Evolutionary conservation across 441 rosid genomes (phyloP), one percentile per base, ranked within the genome.

Genomic region (Mallotus japonicus): DNA sequence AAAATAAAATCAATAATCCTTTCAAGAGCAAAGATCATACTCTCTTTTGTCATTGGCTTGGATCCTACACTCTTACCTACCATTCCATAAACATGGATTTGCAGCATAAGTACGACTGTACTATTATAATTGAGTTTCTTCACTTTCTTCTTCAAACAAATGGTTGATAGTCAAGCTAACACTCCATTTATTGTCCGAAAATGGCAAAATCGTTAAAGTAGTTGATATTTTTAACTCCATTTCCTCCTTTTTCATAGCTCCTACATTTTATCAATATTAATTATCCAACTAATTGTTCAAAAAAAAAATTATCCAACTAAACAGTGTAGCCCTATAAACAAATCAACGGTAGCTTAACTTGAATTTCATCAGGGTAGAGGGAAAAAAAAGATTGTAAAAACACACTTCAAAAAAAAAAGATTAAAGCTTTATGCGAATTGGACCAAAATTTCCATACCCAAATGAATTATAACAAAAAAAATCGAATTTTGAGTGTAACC

Each of bases 71-170:
- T 14, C 42, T 60, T n/a, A n/a, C n/a, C n/a, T 34, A 40, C 64
- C 4, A 15, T 13, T 4, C 16, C 10, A 51, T 16, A 51, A 51
- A 55, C 24, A 37, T 51, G 59, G 8, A 67, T 16, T 24, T 7
- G 32, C 44, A 37, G 24, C 46, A 67, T 10, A 67, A 22, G 40
- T 34, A 34, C 40, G 3, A 34, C 5, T 8, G 1, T 34, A 28
- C 44, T 51, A 53, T 24, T 24, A 50, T 24, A 49, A 32, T 12
- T 14, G 69, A 17, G 10, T 34, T n/a, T 54, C 11, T 34, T 37
- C 49, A 32, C 44, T 34, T 37, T n/a, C 61, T 55, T 53, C n/a
- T 20, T 64, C 53, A 54, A 53, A 37, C 71, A 53, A 50, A 67
- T 58, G 8, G 14, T 1, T 51, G 10, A 37, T 67, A 34, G n/a